phyloP scores from a whole-genome alignment of 768 basidiomycete genomes.

The Hirschioporus abietinus region DNA sequence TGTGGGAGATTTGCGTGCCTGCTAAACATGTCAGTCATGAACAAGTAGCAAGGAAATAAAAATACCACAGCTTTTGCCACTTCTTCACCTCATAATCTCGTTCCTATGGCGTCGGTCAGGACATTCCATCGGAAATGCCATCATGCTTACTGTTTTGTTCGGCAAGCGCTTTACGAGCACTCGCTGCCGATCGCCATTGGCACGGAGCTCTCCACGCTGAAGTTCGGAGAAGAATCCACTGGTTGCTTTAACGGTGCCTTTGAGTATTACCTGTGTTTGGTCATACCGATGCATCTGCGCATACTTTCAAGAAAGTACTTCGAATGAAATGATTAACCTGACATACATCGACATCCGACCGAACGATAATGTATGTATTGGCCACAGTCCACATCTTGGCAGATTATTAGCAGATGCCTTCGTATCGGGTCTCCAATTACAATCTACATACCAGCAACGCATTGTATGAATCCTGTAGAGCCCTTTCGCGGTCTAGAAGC shows the following conservation, averaged over 20 bases:
- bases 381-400: background rate
- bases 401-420: background rate
- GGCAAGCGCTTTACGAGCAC: background rate
- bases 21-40: background rate
- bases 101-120: background rate
- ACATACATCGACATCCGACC: no score
- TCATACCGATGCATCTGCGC: no score
- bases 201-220: no score
- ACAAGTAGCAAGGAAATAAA: background rate
- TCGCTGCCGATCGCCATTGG: background rate
- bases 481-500: background rate
- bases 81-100: background rate
- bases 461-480: background rate
- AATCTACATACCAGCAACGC: background rate
- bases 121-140: background rate
- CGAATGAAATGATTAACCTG: no score
- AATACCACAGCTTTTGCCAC: background rate
- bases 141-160: background rate
- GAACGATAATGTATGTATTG: no score
- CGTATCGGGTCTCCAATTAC: no score
- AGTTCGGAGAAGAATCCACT: no score
- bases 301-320: no score
- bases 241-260: no score
- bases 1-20: background rate
- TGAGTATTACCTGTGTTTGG: no score